Conservation (phyloP, 208 protist species). For the Trichomonas vaginalis region DNA sequence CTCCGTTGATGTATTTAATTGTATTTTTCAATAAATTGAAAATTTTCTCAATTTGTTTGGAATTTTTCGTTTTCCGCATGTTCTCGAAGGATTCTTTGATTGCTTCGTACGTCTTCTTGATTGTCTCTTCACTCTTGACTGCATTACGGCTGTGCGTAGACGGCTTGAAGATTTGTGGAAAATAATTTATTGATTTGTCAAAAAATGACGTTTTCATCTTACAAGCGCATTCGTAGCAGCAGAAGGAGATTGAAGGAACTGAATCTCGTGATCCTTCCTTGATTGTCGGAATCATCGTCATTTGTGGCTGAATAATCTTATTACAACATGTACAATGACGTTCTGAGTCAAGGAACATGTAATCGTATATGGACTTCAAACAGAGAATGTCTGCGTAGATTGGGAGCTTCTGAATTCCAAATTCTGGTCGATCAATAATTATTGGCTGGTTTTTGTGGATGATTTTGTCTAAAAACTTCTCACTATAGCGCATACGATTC, state of each 20-base stretch:
- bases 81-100: not conserved
- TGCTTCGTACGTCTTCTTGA: not conserved
- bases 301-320: not conserved
- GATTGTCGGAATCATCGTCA: not conserved
- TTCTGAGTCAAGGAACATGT: not conserved
- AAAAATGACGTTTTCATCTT: not conserved
- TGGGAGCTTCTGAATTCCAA: not conserved
- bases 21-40: not conserved
- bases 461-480: not conserved
- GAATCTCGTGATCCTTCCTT: not conserved
- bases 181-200: not conserved
- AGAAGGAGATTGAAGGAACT: not conserved
- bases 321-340: not conserved
- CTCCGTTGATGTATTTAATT: not conserved
- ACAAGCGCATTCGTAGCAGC: not conserved
- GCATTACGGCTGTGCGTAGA: no score
- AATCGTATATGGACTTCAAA: not conserved
- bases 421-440: not conserved
- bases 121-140: not conserved
- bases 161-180: not conserved
- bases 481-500: not conserved
- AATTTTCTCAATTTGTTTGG: not conserved
- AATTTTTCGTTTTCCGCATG: not conserved
- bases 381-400: not conserved
- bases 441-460: not conserved